phyloP scores from a whole-genome alignment of 306 rosid genomes.

The Ammopiptanthus mongolicus region DNA sequence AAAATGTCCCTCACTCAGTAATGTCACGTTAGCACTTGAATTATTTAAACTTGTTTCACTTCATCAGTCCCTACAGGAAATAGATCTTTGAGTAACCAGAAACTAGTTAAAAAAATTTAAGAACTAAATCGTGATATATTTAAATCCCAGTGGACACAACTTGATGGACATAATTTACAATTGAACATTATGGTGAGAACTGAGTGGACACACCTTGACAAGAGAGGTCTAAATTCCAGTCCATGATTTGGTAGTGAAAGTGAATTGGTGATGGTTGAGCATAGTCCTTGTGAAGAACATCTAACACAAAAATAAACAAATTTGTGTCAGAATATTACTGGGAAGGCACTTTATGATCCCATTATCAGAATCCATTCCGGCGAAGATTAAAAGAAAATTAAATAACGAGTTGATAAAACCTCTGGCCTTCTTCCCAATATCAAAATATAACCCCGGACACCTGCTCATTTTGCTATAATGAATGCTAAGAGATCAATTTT shows the following conservation, averaged over 20 bases:
- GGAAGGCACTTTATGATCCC: background rate
- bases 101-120: background rate
- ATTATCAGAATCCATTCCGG: background rate
- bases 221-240: conserved; percentile 51
- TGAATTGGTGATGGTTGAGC: conserved; percentile 36
- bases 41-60: background rate
- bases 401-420: conserved; percentile 32
- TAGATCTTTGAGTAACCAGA: background rate
- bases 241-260: conserved; percentile 40
- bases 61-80: background rate
- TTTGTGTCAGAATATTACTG: conserved; percentile 15
- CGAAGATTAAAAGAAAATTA: background rate
- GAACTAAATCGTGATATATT: background rate
- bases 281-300: conserved; percentile 58
- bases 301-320: conserved; percentile 32
- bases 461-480: conserved; percentile 34
- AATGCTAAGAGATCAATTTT: conserved; percentile 20
- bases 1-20: background rate
- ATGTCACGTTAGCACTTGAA: background rate
- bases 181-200: no score
- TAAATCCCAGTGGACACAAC: no score
- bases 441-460: conserved; percentile 44
- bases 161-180: no score
- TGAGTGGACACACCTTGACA: no score
- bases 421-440: conserved; percentile 63